Evolutionary conservation across 1,139 yeast genomes (phyloP).

Genomic region (Candida sanyaensis): DNA sequence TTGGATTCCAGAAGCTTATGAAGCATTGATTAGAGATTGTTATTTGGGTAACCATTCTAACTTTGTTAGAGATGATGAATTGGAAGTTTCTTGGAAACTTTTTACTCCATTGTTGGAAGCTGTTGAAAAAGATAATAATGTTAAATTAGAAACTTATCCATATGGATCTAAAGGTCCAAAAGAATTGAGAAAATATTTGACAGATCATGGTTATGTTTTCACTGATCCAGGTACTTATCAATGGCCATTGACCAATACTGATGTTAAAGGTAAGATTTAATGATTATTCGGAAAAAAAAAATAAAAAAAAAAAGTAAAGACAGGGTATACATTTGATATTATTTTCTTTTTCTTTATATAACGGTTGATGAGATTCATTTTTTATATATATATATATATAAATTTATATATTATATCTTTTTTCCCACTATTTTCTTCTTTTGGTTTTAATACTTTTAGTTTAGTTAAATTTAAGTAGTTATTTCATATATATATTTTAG

Average conservation of each 20-base stretch:
- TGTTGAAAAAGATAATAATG: conserved; percentile 70
- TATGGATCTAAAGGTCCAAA: conserved; percentile 94
- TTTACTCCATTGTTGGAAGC: conserved; percentile 87
- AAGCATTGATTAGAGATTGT: conserved; percentile 90
- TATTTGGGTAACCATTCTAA: conserved; percentile 92
- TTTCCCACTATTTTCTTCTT: neutral
- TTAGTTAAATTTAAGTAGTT: neutral
- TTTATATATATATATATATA: neutral
- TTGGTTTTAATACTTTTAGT: neutral
- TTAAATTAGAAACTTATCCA: conserved; percentile 61
- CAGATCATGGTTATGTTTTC: conserved; percentile 68
- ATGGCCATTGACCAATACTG: conserved; percentile 81
- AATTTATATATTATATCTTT: neutral
- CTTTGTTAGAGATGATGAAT: conserved; percentile 97
- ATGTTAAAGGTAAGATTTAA: conserved; percentile 28
- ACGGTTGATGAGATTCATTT: neutral
- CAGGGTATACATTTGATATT: neutral
- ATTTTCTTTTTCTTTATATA: neutral
- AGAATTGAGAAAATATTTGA: conserved; percentile 60
- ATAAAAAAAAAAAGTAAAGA: neutral
- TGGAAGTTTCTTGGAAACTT: conserved; percentile 88
- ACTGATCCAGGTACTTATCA: conserved; percentile 63
- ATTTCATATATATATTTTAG: neutral
- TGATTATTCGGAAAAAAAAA: neutral
- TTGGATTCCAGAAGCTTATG: conserved; percentile 98